Conservation (phyloP, 768 basidiomycete species). For the Trametes coccinea region DNA sequence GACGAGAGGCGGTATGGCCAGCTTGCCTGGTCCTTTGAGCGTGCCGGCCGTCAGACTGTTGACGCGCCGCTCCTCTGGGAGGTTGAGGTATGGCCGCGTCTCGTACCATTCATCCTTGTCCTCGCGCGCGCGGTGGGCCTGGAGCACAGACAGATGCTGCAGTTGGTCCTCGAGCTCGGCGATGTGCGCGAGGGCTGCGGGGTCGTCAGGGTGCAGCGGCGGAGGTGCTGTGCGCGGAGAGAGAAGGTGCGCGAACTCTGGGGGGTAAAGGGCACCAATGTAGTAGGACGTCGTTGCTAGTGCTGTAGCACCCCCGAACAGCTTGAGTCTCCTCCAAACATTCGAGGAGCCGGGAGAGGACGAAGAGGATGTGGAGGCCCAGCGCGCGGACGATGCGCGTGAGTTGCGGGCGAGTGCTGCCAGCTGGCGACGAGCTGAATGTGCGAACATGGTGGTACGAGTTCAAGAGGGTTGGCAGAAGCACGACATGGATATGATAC, state of each 20-base stretch:
- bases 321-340: conserved; percentile 13
- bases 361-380: conserved; percentile 5
- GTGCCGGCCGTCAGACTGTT: conserved; percentile 86
- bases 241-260: conserved; percentile 60
- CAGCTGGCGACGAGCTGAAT: conserved; percentile 4
- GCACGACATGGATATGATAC: neutral
- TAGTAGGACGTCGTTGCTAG: conserved; percentile 39
- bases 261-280: conserved; percentile 71
- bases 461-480: neutral
- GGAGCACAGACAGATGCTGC: conserved; percentile 62
- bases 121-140: conserved; percentile 46
- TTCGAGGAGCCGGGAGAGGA: conserved; percentile 10
- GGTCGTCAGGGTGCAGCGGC: conserved; percentile 57
- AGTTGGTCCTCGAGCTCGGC: conserved; percentile 65
- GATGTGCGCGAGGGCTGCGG: conserved; percentile 59
- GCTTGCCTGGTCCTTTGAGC: conserved; percentile 82
- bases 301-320: conserved; percentile 11
- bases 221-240: conserved; percentile 79
- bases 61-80: conserved; percentile 71
- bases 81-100: conserved; percentile 66
- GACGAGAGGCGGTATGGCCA: conserved; percentile 79
- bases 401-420: neutral
- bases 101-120: conserved; percentile 73
- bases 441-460: conserved; percentile 18
- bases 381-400: neutral